A percentile compares a stretch with the other conserved stretches of the same genome.
Evolutionary conservation across 371 early-diverging fungal species (phyloP).

Genomic region (Blastocladiella emersonii): DNA sequence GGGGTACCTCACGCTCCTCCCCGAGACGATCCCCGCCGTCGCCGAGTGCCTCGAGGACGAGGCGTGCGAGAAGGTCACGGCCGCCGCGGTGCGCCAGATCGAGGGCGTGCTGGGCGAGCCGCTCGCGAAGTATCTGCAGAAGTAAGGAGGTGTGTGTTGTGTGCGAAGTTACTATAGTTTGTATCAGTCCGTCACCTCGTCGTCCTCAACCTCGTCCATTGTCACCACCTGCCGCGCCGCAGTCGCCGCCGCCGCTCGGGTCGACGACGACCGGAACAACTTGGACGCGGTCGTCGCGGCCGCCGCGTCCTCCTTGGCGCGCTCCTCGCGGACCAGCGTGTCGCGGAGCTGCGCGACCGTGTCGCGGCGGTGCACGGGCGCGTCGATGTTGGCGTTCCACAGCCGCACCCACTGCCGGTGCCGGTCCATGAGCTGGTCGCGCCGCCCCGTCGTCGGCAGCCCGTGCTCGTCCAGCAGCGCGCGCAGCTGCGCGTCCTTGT

Average conservation of each 20-base stretch:
- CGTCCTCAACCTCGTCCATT: too few relatives aligned
- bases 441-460: not conserved
- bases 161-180: too few relatives aligned
- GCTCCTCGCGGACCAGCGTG: not conserved
- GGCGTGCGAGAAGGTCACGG: conserved; percentile 63
- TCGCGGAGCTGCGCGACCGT: not conserved
- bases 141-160: too few relatives aligned
- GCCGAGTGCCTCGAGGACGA: conserved; percentile 89
- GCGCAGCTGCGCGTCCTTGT: not conserved
- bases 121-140: conserved; percentile 59
- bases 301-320: not conserved
- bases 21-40: conserved; percentile 88
- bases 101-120: conserved; percentile 81
- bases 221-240: too few relatives aligned
- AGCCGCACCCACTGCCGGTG: not conserved
- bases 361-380: not conserved
- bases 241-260: too few relatives aligned
- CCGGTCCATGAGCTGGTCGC: not conserved
- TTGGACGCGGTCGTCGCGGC: too few relatives aligned
- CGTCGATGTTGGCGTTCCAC: not conserved
- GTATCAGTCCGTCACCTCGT: too few relatives aligned
- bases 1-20: conserved; percentile 75
- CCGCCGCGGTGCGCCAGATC: conserved; percentile 69
- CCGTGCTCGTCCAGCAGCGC: not conserved
- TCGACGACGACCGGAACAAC: too few relatives aligned